Base-by-base conservation (phyloP, 108 stramenopile species). In the Nitzschia sp. region DNA sequence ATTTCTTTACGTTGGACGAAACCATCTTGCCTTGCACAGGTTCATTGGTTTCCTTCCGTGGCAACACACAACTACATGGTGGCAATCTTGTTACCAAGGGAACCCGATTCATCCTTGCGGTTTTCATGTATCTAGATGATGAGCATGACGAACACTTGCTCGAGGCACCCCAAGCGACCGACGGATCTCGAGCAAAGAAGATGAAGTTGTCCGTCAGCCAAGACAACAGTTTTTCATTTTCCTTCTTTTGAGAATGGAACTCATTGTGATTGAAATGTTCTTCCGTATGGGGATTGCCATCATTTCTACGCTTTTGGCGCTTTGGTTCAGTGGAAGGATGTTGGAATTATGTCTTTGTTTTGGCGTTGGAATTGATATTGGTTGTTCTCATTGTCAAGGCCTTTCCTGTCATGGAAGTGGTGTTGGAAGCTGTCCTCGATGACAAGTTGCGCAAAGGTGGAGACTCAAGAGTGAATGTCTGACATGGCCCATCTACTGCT, bases 391-490 rank as follows among this genome's bases (percentile, higher is more conserved):
- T 81, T 10, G 85, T 82, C 41, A 40, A 89, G 64, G 81, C 83
- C n/a, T 92, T 92, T 65, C 91, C 91, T 8, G 59, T 92, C 17
- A 86, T 92, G 81, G 91, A 92, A 66, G 86, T 92, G 83, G 75
- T 92, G 54, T 59, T 92, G 61, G 91, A 92, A 53, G 75, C 85
- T 17, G 81, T 92, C 58, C 69, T 92, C 54, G 80, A 89, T 48
- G 91, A 92, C 12, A 92, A 92, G 66, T 72, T 89, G 66, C 74
- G 77, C 57, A 87, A 86, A 66, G 86, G 89, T 41, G 91, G 91
- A 24, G 88, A n/a, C n/a, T n/a, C n/a, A n/a, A n/a, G n/a, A n/a
- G n/a, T n/a, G n/a, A n/a, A n/a, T n/a, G n/a, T n/a, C 87, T 19
- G 83, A 89, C 67, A 80, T 92, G 46, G n/a, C n/a, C n/a, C n/a